Percentiles rank a stretch among this genome's conserved stretches.
phyloP scores from a whole-genome alignment of 1,284 basidiomycete species.

The Sanghuangporus sanghuang region DNA sequence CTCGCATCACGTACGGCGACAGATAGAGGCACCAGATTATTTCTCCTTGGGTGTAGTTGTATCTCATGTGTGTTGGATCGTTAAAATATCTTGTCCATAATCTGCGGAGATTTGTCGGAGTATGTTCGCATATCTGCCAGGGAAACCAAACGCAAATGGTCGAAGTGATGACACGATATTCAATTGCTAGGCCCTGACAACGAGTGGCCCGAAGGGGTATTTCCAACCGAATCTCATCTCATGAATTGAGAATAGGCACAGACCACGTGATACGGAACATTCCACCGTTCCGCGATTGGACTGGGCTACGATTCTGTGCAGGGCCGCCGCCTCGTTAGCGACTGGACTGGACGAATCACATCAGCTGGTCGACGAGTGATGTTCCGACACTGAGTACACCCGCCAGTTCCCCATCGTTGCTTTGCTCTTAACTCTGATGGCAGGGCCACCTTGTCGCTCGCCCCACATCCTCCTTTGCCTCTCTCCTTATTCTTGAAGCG shows the following conservation, averaged over 20 bases:
- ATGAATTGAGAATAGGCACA: not conserved
- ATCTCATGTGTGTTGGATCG: too few relatives aligned
- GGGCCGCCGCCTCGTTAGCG: not conserved
- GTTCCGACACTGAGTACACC: not conserved
- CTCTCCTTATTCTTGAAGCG: not conserved
- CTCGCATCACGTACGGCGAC: too few relatives aligned
- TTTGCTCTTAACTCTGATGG: conserved; percentile 11
- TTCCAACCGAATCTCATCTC: not conserved
- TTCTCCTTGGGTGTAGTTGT: too few relatives aligned
- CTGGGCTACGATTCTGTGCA: not conserved
- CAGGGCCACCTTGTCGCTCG: not conserved
- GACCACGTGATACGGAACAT: not conserved
- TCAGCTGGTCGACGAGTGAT: not conserved
- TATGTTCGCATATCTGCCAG: too few relatives aligned
- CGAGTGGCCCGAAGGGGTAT: not conserved
- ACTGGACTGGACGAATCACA: conserved; percentile 1
- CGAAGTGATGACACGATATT: not conserved
- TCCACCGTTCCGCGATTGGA: not conserved
- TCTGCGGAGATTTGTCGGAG: too few relatives aligned
- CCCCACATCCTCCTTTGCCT: not conserved
- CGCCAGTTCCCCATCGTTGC: not conserved
- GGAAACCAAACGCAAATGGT: too few relatives aligned
- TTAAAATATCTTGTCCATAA: too few relatives aligned
- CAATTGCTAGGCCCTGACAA: not conserved
- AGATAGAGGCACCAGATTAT: too few relatives aligned